Conservation (phyloP, 306 rosid species). For the Malus domestica region ASM211411v1 NC_041799.1:4104501-4105000, state of each 20-base stretch:
- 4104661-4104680: neutral
- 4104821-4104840: conserved; percentile 33
- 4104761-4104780: conserved; percentile 1
- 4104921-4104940: conserved; percentile 59
- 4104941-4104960: neutral
- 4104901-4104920: conserved; percentile 50
- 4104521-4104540: neutral
- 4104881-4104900: conserved; percentile 54
- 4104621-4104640: neutral
- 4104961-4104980: neutral
- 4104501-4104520: neutral
- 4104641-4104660: neutral
- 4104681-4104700: neutral
- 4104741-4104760: neutral
- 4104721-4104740: neutral
- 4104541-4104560: neutral
- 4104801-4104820: conserved; percentile 21
- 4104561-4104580: neutral
- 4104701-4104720: neutral
- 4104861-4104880: conserved; percentile 36
- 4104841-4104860: conserved; percentile 25
- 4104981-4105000: neutral
- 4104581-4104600: neutral
- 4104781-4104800: neutral
- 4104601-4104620: neutral